Evolutionary conservation across 495 filamentous ascomycete genomes (phyloP).

Genomic region (Penicillium nucicola): DNA sequence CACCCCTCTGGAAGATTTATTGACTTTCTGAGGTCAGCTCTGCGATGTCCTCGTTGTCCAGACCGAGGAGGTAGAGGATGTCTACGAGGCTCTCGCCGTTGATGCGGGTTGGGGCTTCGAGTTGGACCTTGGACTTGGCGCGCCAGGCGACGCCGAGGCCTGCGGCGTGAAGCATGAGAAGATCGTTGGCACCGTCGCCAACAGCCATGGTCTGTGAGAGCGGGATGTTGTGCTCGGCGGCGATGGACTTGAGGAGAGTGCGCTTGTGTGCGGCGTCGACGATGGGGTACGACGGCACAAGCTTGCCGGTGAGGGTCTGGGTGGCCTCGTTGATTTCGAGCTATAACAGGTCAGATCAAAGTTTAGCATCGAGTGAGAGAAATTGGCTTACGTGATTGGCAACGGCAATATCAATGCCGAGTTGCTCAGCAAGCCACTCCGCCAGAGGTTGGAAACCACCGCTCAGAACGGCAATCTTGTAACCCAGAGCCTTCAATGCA

Average conservation of each 20-base stretch:
- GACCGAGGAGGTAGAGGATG: constrained; percentile 79
- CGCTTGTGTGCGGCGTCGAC: constrained; percentile 80
- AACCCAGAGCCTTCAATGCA: constrained; percentile 70
- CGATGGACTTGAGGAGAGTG: constrained; percentile 71
- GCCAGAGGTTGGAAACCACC: constrained; percentile 91
- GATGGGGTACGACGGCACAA: constrained; percentile 65
- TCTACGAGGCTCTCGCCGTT: constrained; percentile 79
- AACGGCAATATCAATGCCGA: constrained; percentile 81
- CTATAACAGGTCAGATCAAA: constrained; percentile 23
- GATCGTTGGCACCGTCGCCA: constrained; percentile 93
- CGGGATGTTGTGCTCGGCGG: constrained; percentile 64
- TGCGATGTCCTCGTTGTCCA: constrained; percentile 62
- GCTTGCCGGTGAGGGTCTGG: constrained; percentile 73
- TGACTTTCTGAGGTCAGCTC: constrained; percentile 35
- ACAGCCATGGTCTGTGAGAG: constrained; percentile 79
- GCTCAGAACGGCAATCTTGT: constrained; percentile 83
- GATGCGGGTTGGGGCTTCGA: constrained; percentile 74
- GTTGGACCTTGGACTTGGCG: constrained; percentile 89
- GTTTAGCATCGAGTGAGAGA: too few relatives aligned
- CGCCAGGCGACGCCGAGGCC: constrained; percentile 91
- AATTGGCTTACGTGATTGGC: constrained; percentile 70
- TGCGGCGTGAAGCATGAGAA: constrained; percentile 86
- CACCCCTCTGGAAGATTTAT: constrained; percentile 6
- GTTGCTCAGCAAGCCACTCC: constrained; percentile 71
- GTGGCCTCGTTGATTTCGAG: constrained; percentile 65